Percentiles rank a stretch among this genome's conserved stretches.
phyloP scores from a whole-genome alignment of 257 asterid genomes.

The Nicotiana sylvestris region DNA sequence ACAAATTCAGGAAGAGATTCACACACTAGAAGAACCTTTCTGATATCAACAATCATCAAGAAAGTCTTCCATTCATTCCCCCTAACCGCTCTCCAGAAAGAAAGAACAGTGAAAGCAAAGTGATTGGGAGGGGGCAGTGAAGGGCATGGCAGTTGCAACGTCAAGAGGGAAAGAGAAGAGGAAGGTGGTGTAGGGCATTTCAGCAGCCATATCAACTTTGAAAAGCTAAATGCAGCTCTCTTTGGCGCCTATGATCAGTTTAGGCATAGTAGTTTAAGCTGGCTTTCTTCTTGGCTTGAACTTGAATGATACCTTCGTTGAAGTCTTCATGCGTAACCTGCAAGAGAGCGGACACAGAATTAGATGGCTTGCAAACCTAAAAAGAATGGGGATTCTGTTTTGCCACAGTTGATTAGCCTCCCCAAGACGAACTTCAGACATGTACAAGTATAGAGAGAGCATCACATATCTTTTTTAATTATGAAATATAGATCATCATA shows the following conservation, averaged over 20 bases:
- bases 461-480: background rate
- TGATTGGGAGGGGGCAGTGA: background rate
- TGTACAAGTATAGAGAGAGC: background rate
- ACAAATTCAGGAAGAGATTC: constrained; percentile 1
- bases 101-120: background rate
- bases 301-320: constrained; percentile 94
- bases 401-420: background rate
- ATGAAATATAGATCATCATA: background rate
- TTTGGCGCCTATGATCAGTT: background rate
- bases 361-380: background rate
- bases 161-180: too few species aligned
- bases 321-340: constrained; percentile 96
- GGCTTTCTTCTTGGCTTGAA: constrained; percentile 91
- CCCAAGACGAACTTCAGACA: background rate
- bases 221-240: background rate
- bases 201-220: background rate
- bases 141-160: too few species aligned
- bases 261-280: constrained; percentile 84
- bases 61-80: background rate
- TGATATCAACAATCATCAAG: background rate
- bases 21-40: background rate
- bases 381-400: background rate
- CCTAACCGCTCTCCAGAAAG: background rate
- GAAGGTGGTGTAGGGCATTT: too few species aligned
- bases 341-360: background rate